Evolutionary conservation across 768 basidiomycete genomes (phyloP), one percentile per base, ranked within the genome.

Genomic region (Psilocybe azurescens): DNA sequence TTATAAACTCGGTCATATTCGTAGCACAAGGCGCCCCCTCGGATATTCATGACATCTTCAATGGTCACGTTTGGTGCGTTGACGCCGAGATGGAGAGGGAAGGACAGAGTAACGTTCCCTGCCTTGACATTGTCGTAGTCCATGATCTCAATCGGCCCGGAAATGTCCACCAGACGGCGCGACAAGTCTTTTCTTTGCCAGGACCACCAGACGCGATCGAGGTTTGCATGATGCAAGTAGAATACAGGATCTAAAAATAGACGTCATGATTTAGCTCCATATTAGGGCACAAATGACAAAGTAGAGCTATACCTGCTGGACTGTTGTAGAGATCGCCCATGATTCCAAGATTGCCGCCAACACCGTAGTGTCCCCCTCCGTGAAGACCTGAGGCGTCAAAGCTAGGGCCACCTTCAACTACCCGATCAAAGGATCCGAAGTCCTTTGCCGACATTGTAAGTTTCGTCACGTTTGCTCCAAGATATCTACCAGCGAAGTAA

Each of bases 151-250:
- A 65, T 67, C 18, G 67, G 70, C 7, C 69, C 71, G 32, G 69
- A 70, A 14, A 72, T 72, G 51, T 72, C 69, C 9, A 50, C 60
- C 33, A 70, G 57, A 30, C 71, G 68, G 1, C 46, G 48, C 2
- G 59, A 47, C 10, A 64, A 44, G 44, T 65, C 57, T 28, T 50
- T 61, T 20, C 38, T 61, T 55, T 78, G 78, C 78, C 79, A 81
- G 7, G 65, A 49, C 75, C 75, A 75, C 78, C 77, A 80, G 7
- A 79, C 69, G 18, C 77, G 72, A 49, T 80, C 78, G 20, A 80
- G 69, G 58, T 78, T 79, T 7, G 74, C 70, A 60, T 80, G 78
- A 62, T 79, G 78, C 11, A 79, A 68, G 61, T 76, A 79, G 69
- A 80, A 80, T 11, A 81, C 50, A 3, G 78, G 78, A 49, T 79